A percentile compares a stretch with the other conserved stretches of the same genome.
phyloP scores from a whole-genome alignment of 2,329 filamentous ascomycete species.

The Talaromyces islandicus region DNA sequence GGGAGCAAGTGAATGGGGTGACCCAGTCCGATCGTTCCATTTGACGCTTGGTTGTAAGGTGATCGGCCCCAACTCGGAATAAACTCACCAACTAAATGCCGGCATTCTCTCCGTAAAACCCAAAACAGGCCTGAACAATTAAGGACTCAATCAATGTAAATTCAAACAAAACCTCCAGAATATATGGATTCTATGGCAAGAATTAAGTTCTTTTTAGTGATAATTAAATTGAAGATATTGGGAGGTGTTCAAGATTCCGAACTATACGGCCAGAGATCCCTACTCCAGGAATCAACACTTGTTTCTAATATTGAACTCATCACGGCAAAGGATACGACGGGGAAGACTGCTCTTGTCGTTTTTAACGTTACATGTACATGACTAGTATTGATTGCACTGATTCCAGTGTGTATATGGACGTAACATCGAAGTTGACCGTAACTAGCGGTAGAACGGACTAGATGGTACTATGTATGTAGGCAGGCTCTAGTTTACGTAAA shows the following conservation, averaged over 20 bases:
- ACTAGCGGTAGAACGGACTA: too few relatives aligned
- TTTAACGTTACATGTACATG: too few relatives aligned
- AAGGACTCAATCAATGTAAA: neutral
- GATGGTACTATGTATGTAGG: too few relatives aligned
- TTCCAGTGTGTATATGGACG: too few relatives aligned
- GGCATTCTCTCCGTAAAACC: neutral
- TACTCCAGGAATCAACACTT: too few relatives aligned
- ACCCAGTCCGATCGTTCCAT: neutral
- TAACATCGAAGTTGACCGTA: too few relatives aligned
- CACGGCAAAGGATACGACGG: too few relatives aligned
- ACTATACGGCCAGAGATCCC: neutral
- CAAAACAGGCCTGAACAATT: neutral
- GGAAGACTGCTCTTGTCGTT: too few relatives aligned
- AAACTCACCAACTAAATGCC: neutral
- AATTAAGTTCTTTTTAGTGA: neutral
- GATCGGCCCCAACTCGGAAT: neutral
- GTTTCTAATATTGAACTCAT: too few relatives aligned
- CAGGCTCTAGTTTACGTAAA: too few relatives aligned
- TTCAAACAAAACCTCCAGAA: neutral
- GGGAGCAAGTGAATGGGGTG: neutral
- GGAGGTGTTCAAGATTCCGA: neutral
- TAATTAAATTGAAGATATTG: neutral
- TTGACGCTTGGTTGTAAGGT: neutral
- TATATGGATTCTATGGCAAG: too few relatives aligned
- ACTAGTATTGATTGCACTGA: too few relatives aligned